phyloP scores from a whole-genome alignment of 768 basidiomycete genomes.

The Termitomyces titanicus region DNA sequence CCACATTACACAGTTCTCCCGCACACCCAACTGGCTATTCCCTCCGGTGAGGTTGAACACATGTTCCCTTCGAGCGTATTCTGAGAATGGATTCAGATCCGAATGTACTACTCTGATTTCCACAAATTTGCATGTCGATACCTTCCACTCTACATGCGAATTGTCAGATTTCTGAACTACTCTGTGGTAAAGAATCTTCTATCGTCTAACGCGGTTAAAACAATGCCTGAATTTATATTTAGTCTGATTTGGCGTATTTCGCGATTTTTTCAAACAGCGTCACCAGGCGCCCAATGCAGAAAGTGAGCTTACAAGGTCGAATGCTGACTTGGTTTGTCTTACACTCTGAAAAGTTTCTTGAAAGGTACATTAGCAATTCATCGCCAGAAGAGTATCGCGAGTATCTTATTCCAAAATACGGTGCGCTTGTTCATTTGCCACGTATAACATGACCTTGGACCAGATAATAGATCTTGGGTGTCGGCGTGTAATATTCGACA shows the following conservation, averaged over 20 bases:
- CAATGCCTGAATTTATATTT: neutral
- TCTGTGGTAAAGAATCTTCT: slow-evolving; percentile 8
- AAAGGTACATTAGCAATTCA: slow-evolving; percentile 31
- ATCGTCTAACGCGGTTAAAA: neutral
- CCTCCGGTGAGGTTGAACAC: slow-evolving; percentile 34
- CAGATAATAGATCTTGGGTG: slow-evolving; percentile 41
- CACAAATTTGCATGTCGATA: slow-evolving; percentile 39
- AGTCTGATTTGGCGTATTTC: slow-evolving; percentile 9
- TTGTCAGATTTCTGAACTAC: slow-evolving; percentile 21
- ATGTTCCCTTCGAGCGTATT: neutral
- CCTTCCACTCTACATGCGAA: slow-evolving; percentile 33
- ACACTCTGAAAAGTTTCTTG: slow-evolving; percentile 12
- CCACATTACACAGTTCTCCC: slow-evolving; percentile 45
- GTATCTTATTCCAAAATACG: slow-evolving; percentile 44
- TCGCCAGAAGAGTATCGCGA: slow-evolving; percentile 45
- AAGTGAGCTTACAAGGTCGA: neutral
- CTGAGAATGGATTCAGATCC: slow-evolving; percentile 13
- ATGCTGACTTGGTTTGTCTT: neutral
- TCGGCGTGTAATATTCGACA: slow-evolving; percentile 50
- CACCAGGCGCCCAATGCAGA: slow-evolving; percentile 3
- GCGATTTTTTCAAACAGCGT: slow-evolving; percentile 11
- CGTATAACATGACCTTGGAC: neutral
- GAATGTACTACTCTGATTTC: slow-evolving; percentile 22
- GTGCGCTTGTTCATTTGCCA: slow-evolving; percentile 23
- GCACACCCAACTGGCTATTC: slow-evolving; percentile 46